phyloP scores from a whole-genome alignment of 805 yeast species.

The Cyberlindnera mississippiensis region DNA sequence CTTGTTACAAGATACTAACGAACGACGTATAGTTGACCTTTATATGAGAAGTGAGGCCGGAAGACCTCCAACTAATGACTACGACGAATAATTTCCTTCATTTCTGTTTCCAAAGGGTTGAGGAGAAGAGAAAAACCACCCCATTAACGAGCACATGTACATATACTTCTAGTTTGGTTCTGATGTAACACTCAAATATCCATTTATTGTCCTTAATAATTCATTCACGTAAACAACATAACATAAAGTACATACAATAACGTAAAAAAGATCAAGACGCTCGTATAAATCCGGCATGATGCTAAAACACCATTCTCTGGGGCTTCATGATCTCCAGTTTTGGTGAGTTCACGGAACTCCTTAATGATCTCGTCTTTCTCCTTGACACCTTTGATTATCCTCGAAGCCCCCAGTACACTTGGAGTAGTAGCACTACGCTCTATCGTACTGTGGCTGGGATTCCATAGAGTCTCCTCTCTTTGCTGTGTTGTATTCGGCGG shows the following conservation, averaged over 20 bases:
- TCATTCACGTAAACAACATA: too few species aligned
- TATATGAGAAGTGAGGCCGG: constrained; percentile 52
- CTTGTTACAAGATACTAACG: constrained; percentile 4
- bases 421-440: background rate
- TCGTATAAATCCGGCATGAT: too few species aligned
- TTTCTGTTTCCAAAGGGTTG: background rate
- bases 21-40: constrained; percentile 46
- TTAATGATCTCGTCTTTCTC: constrained; percentile 5
- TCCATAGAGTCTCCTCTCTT: too few species aligned
- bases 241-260: too few species aligned
- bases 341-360: constrained; percentile 6
- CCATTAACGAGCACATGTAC: constrained; percentile 76
- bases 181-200: too few species aligned
- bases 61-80: constrained; percentile 4
- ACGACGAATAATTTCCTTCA: constrained; percentile 1
- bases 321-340: too few species aligned
- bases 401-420: background rate
- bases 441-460: background rate
- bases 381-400: background rate
- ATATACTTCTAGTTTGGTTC: background rate
- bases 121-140: too few species aligned
- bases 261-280: too few species aligned
- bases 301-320: too few species aligned
- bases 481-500: background rate
- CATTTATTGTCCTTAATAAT: too few species aligned